These are phyloP conservation scores for Psilocybe cyanescens DNA, from an alignment of 768 basidiomycete genomes.

Conservation along the genomic window DNA sequence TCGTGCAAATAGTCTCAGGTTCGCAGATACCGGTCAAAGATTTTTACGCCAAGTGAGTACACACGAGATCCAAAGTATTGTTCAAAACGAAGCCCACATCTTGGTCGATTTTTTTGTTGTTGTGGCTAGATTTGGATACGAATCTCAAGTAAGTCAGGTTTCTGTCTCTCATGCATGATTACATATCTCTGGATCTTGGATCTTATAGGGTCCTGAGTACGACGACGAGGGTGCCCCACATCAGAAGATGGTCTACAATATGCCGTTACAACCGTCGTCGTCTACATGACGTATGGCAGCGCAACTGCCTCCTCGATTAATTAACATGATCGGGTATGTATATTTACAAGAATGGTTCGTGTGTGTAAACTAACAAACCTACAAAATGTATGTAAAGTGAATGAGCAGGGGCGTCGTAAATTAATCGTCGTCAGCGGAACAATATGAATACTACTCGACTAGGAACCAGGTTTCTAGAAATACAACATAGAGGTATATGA, in stretches of 20 bases:
- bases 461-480: constrained; percentile 32
- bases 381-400: constrained; percentile 5
- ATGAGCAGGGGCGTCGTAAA: constrained; percentile 19
- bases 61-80: background rate
- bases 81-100: constrained; percentile 6
- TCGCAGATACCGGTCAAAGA: constrained; percentile 73
- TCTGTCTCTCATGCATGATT: constrained; percentile 21
- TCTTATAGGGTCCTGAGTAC: constrained; percentile 66
- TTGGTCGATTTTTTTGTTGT: constrained; percentile 16
- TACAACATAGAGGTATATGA: constrained; percentile 36
- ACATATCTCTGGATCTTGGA: constrained; percentile 27
- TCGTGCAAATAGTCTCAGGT: constrained; percentile 56
- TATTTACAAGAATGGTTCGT: constrained; percentile 15
- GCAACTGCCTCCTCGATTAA: constrained; percentile 3
- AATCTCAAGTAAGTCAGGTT: constrained; percentile 55
- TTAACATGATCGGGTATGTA: constrained; percentile 3
- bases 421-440: constrained; percentile 23
- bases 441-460: constrained; percentile 16
- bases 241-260: constrained; percentile 74
- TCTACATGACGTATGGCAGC: constrained; percentile 13
- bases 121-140: constrained; percentile 66
- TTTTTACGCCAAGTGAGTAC: constrained; percentile 78
- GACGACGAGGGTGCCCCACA: constrained; percentile 87
- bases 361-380: constrained; percentile 11
- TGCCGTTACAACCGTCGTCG: constrained; percentile 36